phyloP scores from a whole-genome alignment of 2,329 filamentous ascomycete genomes.

The Penicillium occitanis region DNA sequence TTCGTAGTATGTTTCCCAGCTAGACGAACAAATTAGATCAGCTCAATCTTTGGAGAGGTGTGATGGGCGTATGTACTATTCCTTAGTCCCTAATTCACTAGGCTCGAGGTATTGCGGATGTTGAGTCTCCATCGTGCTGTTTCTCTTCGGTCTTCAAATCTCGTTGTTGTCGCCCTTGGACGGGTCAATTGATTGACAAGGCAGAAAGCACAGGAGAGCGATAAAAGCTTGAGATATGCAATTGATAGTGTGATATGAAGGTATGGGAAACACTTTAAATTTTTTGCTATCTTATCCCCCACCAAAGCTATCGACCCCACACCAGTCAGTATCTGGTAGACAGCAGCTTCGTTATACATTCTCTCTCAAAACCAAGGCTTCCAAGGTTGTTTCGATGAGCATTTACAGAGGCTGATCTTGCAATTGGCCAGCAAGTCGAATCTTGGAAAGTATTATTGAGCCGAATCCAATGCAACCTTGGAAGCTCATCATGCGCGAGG shows the following conservation, averaged over 20 bases:
- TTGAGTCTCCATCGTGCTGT: background rate
- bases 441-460: background rate
- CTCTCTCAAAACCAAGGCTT: background rate
- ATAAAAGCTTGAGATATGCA: background rate
- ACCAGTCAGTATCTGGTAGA: background rate
- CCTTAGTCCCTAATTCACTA: constrained; percentile 80
- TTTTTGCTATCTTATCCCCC: constrained; percentile 8
- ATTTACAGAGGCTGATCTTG: background rate
- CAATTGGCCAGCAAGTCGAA: background rate
- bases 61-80: constrained; percentile 65
- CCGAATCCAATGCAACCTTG: background rate
- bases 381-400: background rate
- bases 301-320: constrained; percentile 4
- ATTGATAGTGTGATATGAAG: no score
- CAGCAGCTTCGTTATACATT: background rate
- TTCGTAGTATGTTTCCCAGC: constrained; percentile 62
- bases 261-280: background rate
- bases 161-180: background rate
- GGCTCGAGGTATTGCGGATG: constrained; percentile 68
- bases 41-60: background rate
- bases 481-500: background rate
- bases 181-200: background rate
- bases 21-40: constrained; percentile 35
- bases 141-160: background rate
- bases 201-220: background rate